phyloP scores from a whole-genome alignment of 148 eudicot species.

The Cornus controversa region DNA sequence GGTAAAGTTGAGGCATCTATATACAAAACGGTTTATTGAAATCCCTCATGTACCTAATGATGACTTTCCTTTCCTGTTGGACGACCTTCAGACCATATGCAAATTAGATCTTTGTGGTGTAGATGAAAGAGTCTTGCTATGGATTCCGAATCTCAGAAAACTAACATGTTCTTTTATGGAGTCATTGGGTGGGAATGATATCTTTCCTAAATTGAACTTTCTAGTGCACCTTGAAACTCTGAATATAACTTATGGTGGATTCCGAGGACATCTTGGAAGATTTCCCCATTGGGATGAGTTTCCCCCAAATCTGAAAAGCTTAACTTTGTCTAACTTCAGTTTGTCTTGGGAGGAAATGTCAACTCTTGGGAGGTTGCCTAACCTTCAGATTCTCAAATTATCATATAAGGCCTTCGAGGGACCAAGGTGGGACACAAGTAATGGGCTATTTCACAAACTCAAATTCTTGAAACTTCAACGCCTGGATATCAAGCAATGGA shows the following conservation, averaged over 20 bases:
- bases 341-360: too few relatives aligned
- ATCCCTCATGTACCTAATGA: too few relatives aligned
- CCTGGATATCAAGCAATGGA: too few relatives aligned
- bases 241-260: not conserved
- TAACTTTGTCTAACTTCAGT: too few relatives aligned
- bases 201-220: not conserved
- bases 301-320: too few relatives aligned
- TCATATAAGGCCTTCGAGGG: not conserved
- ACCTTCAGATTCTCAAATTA: not conserved
- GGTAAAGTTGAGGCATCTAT: not conserved
- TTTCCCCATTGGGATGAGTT: too few relatives aligned
- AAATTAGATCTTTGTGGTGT: not conserved
- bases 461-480: conserved; percentile 15
- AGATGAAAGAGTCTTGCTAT: not conserved
- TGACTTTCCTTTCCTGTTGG: not conserved
- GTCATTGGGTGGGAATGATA: too few relatives aligned
- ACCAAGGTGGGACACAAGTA: conserved; percentile 3
- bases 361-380: too few relatives aligned
- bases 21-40: not conserved
- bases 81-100: not conserved
- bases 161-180: not conserved
- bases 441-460: conserved; percentile 10
- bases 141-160: not conserved
- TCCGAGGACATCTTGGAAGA: too few relatives aligned
- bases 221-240: not conserved